Percentiles rank a stretch among this genome's conserved stretches.
These are phyloP conservation scores for Multifurca ochricompacta DNA, from an alignment of 768 basidiomycete species.

Conservation along the genomic window DNA sequence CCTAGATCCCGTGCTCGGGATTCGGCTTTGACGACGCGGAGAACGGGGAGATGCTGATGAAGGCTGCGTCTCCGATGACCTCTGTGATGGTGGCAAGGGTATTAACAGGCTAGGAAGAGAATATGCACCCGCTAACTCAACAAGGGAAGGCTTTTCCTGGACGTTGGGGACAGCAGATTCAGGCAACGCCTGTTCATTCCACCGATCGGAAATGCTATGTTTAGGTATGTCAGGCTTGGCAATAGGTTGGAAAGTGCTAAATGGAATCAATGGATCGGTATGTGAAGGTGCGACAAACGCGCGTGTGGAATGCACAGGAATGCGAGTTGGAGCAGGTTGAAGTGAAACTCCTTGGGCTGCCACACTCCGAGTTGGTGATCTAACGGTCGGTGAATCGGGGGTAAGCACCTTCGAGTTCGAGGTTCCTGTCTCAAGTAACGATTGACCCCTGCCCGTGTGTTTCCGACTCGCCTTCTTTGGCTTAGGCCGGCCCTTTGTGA, in stretches of 20 bases:
- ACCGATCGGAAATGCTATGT: slow-evolving; percentile 25
- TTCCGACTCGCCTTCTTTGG: slow-evolving; percentile 15
- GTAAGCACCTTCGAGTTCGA: neutral
- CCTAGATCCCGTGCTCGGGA: slow-evolving; percentile 61
- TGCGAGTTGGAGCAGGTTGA: neutral
- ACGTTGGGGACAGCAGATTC: neutral
- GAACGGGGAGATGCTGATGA: slow-evolving; percentile 19
- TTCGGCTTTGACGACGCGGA: slow-evolving; percentile 43
- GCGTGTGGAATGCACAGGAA: neutral
- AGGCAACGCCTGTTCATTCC: slow-evolving; percentile 28
- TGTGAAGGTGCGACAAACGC: neutral
- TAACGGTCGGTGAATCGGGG: neutral
- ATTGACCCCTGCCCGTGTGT: neutral
- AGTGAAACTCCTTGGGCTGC: neutral
- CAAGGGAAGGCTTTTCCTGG: slow-evolving; percentile 16
- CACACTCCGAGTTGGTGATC: neutral
- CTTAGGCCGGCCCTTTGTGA: slow-evolving; percentile 65
- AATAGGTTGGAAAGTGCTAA: neutral
- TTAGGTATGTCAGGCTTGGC: neutral
- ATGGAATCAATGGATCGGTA: neutral
- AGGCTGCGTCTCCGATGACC: neutral
- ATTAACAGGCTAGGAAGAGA: slow-evolving; percentile 37
- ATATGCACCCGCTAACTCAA: slow-evolving; percentile 32
- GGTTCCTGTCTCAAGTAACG: neutral
- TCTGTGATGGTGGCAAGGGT: neutral